Evolutionary conservation across 139 green algal species (phyloP), one percentile per base, ranked within the genome.

Genomic region (Volvox africanus): DNA sequence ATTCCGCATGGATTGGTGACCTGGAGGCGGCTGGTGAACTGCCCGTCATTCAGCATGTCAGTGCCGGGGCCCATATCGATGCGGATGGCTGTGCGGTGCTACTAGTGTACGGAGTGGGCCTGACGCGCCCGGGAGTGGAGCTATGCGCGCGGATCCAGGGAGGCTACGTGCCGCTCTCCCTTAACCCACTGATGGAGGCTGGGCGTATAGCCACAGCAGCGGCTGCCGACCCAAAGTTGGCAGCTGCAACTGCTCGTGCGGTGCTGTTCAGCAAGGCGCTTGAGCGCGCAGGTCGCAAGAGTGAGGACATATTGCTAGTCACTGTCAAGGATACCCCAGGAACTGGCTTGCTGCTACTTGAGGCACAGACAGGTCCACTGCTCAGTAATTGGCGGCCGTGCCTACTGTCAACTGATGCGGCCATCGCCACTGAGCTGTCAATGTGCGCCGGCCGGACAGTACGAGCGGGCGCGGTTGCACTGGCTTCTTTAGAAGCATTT

Each of bases 371-470:
- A 16, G 87, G 87, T 24, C 32, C 73, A 18, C 75, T 90, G 22
- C 86, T 90, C 21, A 69, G 86, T 33, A 78, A 85, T 35, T 90
- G 86, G 75, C 73, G 28, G 32, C 86, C 86, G 32, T 84, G 75
- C 55, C 21, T 90, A 33, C 75, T 85, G 1, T 30, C n/a, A 14
- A 78, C 55, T 11, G 75, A 84, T 21, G 55, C 61, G 5, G 86
- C 22, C 55, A 44, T 77, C 18, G 86, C 55, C 16, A 20, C 37
- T 11, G 75, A 90, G 75, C 75, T 85, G 44, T 68, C 75, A 16
- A 61, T 33, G 0, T 61, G 21, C 19, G 73, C 19, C 32, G 2
- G 55, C 16, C 9, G 22, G 22, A 44, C 65, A 6, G 18, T 90
- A 30, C 75, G 55, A 32, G 19, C 17, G 55, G 69, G 65, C 16